Conservation (phyloP, 768 basidiomycete genomes). For the Harrya chromipes region DNA sequence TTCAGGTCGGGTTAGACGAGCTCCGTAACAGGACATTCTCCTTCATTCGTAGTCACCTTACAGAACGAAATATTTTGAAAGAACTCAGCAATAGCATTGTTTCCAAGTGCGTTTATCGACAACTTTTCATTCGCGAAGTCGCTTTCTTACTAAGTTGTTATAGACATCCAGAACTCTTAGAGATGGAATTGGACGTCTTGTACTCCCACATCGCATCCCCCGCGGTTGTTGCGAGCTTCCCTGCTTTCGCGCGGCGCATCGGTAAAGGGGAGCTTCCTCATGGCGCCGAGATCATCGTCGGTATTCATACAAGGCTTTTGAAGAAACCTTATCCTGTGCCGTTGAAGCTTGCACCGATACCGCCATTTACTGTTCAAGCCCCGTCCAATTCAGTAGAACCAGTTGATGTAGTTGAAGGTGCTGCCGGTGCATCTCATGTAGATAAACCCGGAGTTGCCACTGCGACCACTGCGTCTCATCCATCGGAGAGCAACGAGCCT, state of each 20-base stretch:
- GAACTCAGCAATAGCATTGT: conserved; percentile 19
- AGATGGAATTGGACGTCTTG: conserved; percentile 22
- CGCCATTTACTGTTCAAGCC: background rate
- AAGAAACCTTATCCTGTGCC: conserved; percentile 1
- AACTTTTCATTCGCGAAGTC: background rate
- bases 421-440: background rate
- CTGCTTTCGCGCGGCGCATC: conserved; percentile 14
- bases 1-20: conserved; percentile 18
- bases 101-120: conserved; percentile 8
- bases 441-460: background rate
- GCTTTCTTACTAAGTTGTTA: too few species aligned
- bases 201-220: conserved; percentile 17
- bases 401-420: background rate
- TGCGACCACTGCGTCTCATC: too few species aligned
- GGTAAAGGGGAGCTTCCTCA: conserved; percentile 19
- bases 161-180: conserved; percentile 13
- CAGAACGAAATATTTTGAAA: conserved; percentile 21
- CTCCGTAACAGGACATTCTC: conserved; percentile 16
- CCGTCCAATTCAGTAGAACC: background rate
- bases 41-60: conserved; percentile 14
- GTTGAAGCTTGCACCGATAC: background rate
- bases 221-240: conserved; percentile 9
- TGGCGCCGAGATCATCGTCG: conserved; percentile 19
- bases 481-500: too few species aligned
- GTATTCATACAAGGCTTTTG: conserved; percentile 17